phyloP scores from a whole-genome alignment of 345 rosid species.

The Rhodomyrtus tomentosa region DNA sequence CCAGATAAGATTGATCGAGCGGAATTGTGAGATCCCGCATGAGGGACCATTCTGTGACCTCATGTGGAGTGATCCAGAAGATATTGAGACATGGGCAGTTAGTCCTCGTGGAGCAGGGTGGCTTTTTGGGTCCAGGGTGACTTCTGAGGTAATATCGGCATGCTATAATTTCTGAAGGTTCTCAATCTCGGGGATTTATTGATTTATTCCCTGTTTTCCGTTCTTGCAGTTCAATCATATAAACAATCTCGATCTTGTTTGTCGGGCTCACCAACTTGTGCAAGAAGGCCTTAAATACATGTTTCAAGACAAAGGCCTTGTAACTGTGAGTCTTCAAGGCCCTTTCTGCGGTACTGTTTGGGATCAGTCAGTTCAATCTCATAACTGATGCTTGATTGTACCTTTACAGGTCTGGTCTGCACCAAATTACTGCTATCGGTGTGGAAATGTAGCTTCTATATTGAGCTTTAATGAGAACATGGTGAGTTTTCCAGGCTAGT shows the following conservation, averaged over 20 bases:
- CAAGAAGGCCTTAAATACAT: slow-evolving; percentile 99
- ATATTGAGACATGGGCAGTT: slow-evolving; percentile 99
- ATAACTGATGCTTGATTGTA: slow-evolving; percentile 5
- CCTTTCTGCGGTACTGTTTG: background rate
- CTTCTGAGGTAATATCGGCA: slow-evolving; percentile 59
- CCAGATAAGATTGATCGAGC: slow-evolving; percentile 86
- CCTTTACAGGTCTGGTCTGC: slow-evolving; percentile 95
- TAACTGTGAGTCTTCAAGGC: slow-evolving; percentile 45
- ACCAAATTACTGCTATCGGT: slow-evolving; percentile 97
- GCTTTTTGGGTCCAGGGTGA: slow-evolving; percentile 99
- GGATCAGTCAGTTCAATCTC: background rate
- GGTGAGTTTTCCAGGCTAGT: slow-evolving; percentile 29
- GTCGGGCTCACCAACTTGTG: slow-evolving; percentile 98
- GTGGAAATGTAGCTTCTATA: slow-evolving; percentile 99
- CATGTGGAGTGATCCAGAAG: slow-evolving; percentile 99
- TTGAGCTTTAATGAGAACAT: slow-evolving; percentile 95
- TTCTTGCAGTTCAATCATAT: slow-evolving; percentile 80
- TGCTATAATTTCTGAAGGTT: background rate
- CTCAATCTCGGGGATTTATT: background rate
- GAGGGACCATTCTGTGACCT: slow-evolving; percentile 99
- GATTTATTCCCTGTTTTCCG: background rate
- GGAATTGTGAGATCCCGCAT: slow-evolving; percentile 97
- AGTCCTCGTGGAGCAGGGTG: slow-evolving; percentile 99
- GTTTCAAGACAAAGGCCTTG: slow-evolving; percentile 99
- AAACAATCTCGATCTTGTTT: slow-evolving; percentile 88